Conservation (phyloP, 768 basidiomycete genomes). For the Peribolospora baueri region DNA sequence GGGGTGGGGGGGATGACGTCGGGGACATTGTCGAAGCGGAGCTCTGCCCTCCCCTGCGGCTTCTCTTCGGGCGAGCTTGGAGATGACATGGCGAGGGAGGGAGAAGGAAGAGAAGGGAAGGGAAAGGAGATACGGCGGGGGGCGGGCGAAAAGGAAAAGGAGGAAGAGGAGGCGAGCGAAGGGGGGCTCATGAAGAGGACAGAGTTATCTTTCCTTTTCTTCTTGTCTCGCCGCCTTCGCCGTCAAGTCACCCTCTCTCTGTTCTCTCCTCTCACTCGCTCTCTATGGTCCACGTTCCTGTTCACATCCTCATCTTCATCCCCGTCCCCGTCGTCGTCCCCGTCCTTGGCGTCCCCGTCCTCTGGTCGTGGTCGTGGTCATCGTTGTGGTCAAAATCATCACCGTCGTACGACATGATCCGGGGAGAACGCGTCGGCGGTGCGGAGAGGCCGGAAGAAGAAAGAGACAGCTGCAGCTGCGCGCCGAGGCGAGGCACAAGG, state of each 20-base stretch:
- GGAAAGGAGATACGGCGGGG: background rate
- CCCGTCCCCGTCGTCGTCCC: constrained; percentile 8
- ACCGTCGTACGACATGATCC: background rate
- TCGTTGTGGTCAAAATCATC: background rate
- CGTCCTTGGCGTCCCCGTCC: constrained; percentile 4
- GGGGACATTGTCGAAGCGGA: constrained; percentile 3
- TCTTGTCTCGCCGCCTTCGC: background rate
- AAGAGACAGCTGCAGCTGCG: background rate
- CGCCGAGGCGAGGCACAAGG: constrained; percentile 7
- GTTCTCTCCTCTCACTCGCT: background rate
- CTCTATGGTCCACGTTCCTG: background rate
- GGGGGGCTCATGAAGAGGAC: background rate
- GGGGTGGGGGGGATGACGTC: constrained; percentile 3
- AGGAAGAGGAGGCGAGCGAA: background rate
- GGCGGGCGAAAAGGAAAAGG: background rate
- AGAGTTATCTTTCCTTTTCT: too few species aligned
- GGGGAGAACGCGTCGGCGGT: constrained; percentile 3
- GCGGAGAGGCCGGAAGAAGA: constrained; percentile 4
- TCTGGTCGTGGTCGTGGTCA: constrained; percentile 3
- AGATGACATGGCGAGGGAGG: background rate
- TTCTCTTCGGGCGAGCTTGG: background rate
- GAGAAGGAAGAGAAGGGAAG: background rate
- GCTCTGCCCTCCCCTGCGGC: background rate
- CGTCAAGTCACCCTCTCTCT: background rate
- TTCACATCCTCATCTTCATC: constrained; percentile 3